phyloP scores from a whole-genome alignment of 768 basidiomycete species.

The Clavaria fumosa region DNA sequence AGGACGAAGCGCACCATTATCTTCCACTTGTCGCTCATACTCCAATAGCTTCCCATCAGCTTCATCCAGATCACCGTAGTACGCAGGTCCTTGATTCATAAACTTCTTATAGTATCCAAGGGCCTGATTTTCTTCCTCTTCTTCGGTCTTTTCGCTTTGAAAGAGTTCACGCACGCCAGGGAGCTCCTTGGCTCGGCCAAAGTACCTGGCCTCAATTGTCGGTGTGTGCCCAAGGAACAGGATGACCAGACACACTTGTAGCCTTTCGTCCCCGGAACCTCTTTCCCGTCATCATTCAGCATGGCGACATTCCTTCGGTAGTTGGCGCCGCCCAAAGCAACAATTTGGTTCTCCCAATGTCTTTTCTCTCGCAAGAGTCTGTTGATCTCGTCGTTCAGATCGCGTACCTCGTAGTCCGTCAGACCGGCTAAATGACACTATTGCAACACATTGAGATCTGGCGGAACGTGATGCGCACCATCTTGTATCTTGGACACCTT shows the following conservation, averaged over 20 bases:
- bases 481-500: slow-evolving; percentile 99
- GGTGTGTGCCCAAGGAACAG: background rate
- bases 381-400: slow-evolving; percentile 97
- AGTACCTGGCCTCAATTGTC: slow-evolving; percentile 44
- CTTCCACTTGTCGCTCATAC: slow-evolving; percentile 58
- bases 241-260: slow-evolving; percentile 58
- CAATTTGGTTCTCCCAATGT: slow-evolving; percentile 97
- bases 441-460: background rate
- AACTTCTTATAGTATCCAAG: slow-evolving; percentile 76
- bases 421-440: slow-evolving; percentile 48
- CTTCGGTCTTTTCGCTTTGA: slow-evolving; percentile 68
- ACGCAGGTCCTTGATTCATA: slow-evolving; percentile 69
- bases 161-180: slow-evolving; percentile 96
- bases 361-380: slow-evolving; percentile 86
- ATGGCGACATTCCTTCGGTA: slow-evolving; percentile 88
- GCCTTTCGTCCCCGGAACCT: slow-evolving; percentile 92
- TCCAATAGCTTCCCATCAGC: slow-evolving; percentile 46
- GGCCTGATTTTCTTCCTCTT: slow-evolving; percentile 75
- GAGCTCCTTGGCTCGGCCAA: slow-evolving; percentile 90
- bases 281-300: slow-evolving; percentile 88
- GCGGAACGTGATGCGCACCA: slow-evolving; percentile 30
- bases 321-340: slow-evolving; percentile 91
- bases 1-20: no score
- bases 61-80: slow-evolving; percentile 90
- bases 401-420: slow-evolving; percentile 90